Evolutionary conservation across 306 rosid species (phyloP), one percentile per base, ranked within the genome.

Genomic region (Ceratonia siliqua): DNA sequence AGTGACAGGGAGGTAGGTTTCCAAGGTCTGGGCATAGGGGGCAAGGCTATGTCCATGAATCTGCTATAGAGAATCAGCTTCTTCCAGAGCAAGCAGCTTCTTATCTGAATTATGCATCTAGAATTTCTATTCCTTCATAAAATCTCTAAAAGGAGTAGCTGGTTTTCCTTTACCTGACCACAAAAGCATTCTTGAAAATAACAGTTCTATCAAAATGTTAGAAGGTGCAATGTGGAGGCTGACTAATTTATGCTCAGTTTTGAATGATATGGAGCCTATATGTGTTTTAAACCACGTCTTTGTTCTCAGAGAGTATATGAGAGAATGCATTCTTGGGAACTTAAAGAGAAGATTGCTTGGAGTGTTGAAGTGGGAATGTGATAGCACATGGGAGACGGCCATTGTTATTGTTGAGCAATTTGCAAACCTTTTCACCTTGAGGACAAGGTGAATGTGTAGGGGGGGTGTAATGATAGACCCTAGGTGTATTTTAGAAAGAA

Each of bases 211-310:
- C 79, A 94, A 94, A 87, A 94, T 92, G 98, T 80, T 94, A 73
- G 98, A 94, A 88, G 98, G 97, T 78, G 98, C 98, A 35, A 92
- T 94, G 96, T 97, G 91, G 87, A 90, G 98, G 85, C 67, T 94
- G 83, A 91, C 98, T 68, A 94, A 94, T 81, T 78, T 94, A 78
- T 94, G 98, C 87, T 94, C 96, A 38, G 96, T 94, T 71, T 89
- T 94, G 78, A 94, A 94, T 77, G 96, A 94, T 81, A 94, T 94
- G 98, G 98, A 94, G 80, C 98, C 98, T 73, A 91, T 94, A 73
- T 94, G 98, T 83, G 96, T 94, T 72, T 74, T 94, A 75, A 94
- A 94, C 78, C 97, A 94, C 55, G 98, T 94, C 45, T 94, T 94
- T 78, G 95, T 94, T 55, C 82, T 91, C 58, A 87, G 98, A 82